Evolutionary conservation across 306 rosid genomes (phyloP).

Genomic region (Dryas octopetala): DNA sequence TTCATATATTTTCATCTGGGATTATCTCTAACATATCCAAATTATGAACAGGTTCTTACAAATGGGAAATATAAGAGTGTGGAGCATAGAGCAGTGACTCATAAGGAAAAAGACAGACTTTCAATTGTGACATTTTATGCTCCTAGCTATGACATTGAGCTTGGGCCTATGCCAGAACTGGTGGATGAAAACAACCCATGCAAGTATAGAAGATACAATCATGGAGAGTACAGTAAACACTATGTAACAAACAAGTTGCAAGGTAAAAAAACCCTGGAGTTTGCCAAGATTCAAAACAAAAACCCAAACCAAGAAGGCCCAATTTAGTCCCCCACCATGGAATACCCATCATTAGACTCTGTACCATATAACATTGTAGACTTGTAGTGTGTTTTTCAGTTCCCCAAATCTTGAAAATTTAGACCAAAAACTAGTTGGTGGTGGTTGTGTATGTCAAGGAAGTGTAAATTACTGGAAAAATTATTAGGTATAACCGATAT

Average conservation of each 20-base stretch:
- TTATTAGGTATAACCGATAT: too few species aligned
- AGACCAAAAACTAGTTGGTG: conserved; percentile 33
- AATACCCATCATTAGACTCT: conserved; percentile 22
- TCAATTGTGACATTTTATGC: conserved; percentile 90
- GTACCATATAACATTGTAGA: neutral
- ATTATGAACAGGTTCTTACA: conserved; percentile 70
- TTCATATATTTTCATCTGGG: neutral
- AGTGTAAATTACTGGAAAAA: conserved; percentile 1
- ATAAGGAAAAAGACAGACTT: conserved; percentile 66
- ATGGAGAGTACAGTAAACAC: conserved; percentile 90
- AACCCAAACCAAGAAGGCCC: conserved; percentile 34
- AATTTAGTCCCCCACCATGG: conserved; percentile 25
- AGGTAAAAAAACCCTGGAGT: conserved; percentile 80
- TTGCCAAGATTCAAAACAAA: conserved; percentile 59
- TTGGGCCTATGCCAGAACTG: conserved; percentile 77
- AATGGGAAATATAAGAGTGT: conserved; percentile 94
- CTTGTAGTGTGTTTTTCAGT: conserved; percentile 16
- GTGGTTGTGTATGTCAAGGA: conserved; percentile 25
- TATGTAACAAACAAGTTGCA: conserved; percentile 88
- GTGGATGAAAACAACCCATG: conserved; percentile 64
- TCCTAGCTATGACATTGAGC: conserved; percentile 84
- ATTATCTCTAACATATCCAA: neutral
- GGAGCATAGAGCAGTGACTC: conserved; percentile 94
- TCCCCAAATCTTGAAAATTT: conserved; percentile 22
- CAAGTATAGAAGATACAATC: conserved; percentile 77